Base-by-base conservation (phyloP, 2,329 filamentous ascomycete genomes). In the Talaromyces albobiverticillius region DNA sequence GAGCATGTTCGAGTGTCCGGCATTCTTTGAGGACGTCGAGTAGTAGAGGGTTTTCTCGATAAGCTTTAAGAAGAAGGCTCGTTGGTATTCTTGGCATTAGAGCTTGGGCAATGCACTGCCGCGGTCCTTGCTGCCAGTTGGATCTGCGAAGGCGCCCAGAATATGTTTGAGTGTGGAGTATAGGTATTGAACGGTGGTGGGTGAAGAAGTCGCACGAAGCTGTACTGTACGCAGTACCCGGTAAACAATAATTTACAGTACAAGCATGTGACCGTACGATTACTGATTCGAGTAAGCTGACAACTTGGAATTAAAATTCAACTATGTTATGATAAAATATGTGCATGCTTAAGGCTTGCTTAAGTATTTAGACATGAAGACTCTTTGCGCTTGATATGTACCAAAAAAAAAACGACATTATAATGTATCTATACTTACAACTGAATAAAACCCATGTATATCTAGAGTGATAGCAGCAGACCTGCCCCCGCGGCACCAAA, bases 1-100 rank as follows among this genome's bases (percentile, higher is more conserved):
- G 68, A 16, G 76, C 76, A 4, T 73, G 76, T 20, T 61, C 54
- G 7, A 78, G 60, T 9, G 75, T 68, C 26, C 75, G 74, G 50
- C 76, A 78, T 62, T 75, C 66, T 46, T 66, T 70, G 3, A 79
- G 66, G 9, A 79, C 70, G 3, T 70, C 56, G 5, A 73, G 66
- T 3, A 79, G 66, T 20, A 75, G 64, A n/a, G 61, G 62, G 36
- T 72, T 62, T 43, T 69, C 60, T 11, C 53, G 57, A 43, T 66
- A 65, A 40, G 76, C 74, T 49, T 63, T 63, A 50, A 66, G 59
- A 41, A 78, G 64, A n/a, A 70, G 55, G 9, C 60, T 56, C 46
- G 65, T 69, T 11, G 69, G 54, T 42, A 79, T 62, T 38, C 76
- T 73, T 51, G 76, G 75, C 76, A 78, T 78, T 40, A 20, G 36